These are phyloP conservation scores for Colletotrichum higginsianum DNA, from an alignment of 2,329 filamentous ascomycete species.

Conservation along the genomic window DNA sequence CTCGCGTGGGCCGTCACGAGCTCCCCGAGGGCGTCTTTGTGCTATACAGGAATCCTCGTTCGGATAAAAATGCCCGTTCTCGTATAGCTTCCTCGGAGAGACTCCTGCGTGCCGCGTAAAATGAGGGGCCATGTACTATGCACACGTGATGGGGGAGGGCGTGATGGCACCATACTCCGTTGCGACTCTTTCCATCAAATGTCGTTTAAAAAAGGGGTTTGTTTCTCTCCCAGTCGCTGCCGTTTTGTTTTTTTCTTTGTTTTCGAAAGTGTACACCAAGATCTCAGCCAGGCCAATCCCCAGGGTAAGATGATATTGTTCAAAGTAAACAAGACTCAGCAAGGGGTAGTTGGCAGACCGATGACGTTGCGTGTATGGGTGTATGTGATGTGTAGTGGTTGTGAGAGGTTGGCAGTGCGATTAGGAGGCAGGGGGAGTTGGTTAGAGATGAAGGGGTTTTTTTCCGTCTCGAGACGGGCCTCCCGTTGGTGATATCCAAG, in stretches of 20 bases:
- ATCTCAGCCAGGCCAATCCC: constrained; percentile 24
- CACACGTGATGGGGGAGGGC: constrained; percentile 39
- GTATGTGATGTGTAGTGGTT: background rate
- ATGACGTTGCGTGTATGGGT: constrained; percentile 2
- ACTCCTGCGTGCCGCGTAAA: constrained; percentile 25
- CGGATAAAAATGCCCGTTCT: background rate
- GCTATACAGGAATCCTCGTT: constrained; percentile 7
- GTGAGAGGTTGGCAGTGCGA: constrained; percentile 6
- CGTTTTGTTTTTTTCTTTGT: constrained; percentile 20
- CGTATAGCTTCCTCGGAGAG: background rate
- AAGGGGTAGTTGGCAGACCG: constrained; percentile 13
- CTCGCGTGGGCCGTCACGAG: background rate
- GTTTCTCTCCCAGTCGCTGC: constrained; percentile 20
- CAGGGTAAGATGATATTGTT: constrained; percentile 8
- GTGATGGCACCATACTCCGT: constrained; percentile 28
- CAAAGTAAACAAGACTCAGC: constrained; percentile 25
- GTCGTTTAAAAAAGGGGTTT: constrained; percentile 20
- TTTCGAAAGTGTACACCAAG: background rate
- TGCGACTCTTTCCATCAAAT: constrained; percentile 36
- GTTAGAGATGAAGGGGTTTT: background rate
- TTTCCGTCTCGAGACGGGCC: constrained; percentile 27
- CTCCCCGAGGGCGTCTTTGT: background rate
- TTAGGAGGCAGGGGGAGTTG: background rate
- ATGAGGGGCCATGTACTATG: constrained; percentile 40
- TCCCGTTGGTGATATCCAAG: constrained; percentile 32